Percentiles rank a stretch among this genome's conserved stretches.
Evolutionary conservation across 1,284 basidiomycete genomes (phyloP).

Genomic region (Paramarasmius palmivorus): DNA sequence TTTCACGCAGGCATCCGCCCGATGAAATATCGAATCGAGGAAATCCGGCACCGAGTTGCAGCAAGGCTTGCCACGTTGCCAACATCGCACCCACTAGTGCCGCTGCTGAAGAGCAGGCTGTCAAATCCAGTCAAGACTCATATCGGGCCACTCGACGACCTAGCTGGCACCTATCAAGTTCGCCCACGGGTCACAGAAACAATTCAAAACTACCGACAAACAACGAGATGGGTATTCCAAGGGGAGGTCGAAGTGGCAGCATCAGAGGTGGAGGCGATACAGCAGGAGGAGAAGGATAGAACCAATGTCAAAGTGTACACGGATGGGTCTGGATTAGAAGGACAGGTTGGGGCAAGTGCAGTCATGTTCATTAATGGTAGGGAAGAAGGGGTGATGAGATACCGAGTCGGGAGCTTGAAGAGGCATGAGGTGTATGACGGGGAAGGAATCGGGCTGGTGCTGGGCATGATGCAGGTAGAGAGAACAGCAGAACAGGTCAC

Average conservation of each 20-base stretch:
- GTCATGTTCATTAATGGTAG: conserved; percentile 18
- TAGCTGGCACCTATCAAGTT: conserved; percentile 4
- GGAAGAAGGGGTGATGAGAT: neutral
- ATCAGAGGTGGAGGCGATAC: conserved; percentile 16
- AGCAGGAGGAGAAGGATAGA: conserved; percentile 15
- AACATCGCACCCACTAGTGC: conserved; percentile 30
- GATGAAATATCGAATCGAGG: conserved; percentile 24
- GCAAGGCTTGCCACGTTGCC: conserved; percentile 33
- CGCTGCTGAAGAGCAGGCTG: conserved; percentile 2
- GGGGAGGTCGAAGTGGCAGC: neutral
- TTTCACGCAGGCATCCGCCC: conserved; percentile 33
- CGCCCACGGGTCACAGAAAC: neutral
- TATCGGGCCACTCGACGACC: conserved; percentile 10
- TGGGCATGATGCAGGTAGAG: conserved; percentile 13
- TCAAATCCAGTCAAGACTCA: conserved; percentile 11
- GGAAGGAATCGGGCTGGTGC: conserved; percentile 23
- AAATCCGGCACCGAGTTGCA: conserved; percentile 25
- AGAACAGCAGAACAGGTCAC: neutral
- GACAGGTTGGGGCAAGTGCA: conserved; percentile 28
- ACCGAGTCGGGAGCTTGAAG: conserved; percentile 19
- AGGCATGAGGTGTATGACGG: conserved; percentile 28
- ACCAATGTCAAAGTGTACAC: conserved; percentile 26
- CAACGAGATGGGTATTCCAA: neutral
- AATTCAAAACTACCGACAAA: neutral
- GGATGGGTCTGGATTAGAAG: conserved; percentile 29